A percentile compares a stretch with the other conserved stretches of the same genome.
These are phyloP conservation scores for Actinomortierella ambigua DNA, from an alignment of 371 early-diverging fungal species.

Conservation along the genomic window DNA sequence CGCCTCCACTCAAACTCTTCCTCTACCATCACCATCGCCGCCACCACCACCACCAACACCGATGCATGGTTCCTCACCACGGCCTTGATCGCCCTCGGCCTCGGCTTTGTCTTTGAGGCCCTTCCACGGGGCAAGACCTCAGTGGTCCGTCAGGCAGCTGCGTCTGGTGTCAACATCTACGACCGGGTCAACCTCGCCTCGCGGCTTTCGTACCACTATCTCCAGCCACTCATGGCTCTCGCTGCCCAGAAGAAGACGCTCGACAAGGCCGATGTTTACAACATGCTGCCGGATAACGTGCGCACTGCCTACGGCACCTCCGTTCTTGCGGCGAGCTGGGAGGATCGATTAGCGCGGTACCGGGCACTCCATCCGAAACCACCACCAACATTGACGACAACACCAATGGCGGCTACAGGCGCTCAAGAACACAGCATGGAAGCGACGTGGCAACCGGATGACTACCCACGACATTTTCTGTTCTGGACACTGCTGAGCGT, in stretches of 20 bases:
- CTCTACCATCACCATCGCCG: neutral
- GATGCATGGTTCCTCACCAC: neutral
- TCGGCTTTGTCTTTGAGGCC: conserved; percentile 19
- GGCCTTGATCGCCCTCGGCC: conserved; percentile 5
- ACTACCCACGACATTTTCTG: conserved; percentile 16
- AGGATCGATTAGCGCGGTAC: conserved; percentile 5
- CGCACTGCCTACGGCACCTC: conserved; percentile 10
- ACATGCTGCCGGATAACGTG: conserved; percentile 25
- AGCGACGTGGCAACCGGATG: conserved; percentile 5
- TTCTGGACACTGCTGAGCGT: conserved; percentile 14
- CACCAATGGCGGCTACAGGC: neutral
- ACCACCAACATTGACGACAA: too few species aligned
- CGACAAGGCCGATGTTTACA: conserved; percentile 17
- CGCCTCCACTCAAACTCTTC: neutral
- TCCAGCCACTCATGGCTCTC: conserved; percentile 30
- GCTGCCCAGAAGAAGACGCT: conserved; percentile 28
- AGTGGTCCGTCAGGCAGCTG: conserved; percentile 20
- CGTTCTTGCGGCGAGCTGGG: conserved; percentile 13
- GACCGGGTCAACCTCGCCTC: conserved; percentile 31
- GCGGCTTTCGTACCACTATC: conserved; percentile 10
- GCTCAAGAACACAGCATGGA: too few species aligned
- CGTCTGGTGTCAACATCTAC: neutral
- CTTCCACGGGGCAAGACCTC: conserved; percentile 29
- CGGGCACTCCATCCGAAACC: neutral
- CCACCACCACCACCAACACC: neutral